Conservation (phyloP, 768 basidiomycete genomes). For the Albatrellus ellisii region DNA sequence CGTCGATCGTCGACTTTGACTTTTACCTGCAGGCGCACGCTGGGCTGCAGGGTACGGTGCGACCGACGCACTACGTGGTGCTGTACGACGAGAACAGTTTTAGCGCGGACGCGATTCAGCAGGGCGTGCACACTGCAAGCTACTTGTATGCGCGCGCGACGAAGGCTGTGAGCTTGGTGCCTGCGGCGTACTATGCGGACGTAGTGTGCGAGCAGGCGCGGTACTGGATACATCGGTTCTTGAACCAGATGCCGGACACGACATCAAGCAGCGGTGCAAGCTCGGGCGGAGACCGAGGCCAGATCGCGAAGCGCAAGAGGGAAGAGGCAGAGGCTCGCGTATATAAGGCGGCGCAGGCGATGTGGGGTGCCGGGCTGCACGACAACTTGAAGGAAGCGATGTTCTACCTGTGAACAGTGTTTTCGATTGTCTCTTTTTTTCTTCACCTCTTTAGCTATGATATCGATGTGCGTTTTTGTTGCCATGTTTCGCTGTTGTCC, state of each 20-base stretch:
- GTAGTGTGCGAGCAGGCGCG: slow-evolving; percentile 72
- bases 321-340: slow-evolving; percentile 18
- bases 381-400: slow-evolving; percentile 44
- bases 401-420: slow-evolving; percentile 80
- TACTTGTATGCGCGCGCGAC: slow-evolving; percentile 79
- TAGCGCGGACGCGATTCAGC: slow-evolving; percentile 60
- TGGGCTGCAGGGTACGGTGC: slow-evolving; percentile 58
- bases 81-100: slow-evolving; percentile 67
- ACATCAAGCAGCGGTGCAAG: slow-evolving; percentile 20
- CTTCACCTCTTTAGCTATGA: no score
- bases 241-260: slow-evolving; percentile 27
- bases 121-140: slow-evolving; percentile 52
- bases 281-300: slow-evolving; percentile 23
- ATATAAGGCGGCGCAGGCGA: slow-evolving; percentile 27
- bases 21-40: slow-evolving; percentile 47
- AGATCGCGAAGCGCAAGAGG: slow-evolving; percentile 13
- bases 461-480: no score
- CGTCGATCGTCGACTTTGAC: slow-evolving; percentile 26
- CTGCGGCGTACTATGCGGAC: slow-evolving; percentile 74
- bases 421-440: no score
- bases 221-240: slow-evolving; percentile 61
- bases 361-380: slow-evolving; percentile 31
- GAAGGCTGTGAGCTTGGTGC: slow-evolving; percentile 70
- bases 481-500: no score
- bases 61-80: slow-evolving; percentile 68